Evolutionary conservation across 441 rosid genomes (phyloP), one percentile per base, ranked within the genome.

Genomic region (Erodium chrysanthum): DNA sequence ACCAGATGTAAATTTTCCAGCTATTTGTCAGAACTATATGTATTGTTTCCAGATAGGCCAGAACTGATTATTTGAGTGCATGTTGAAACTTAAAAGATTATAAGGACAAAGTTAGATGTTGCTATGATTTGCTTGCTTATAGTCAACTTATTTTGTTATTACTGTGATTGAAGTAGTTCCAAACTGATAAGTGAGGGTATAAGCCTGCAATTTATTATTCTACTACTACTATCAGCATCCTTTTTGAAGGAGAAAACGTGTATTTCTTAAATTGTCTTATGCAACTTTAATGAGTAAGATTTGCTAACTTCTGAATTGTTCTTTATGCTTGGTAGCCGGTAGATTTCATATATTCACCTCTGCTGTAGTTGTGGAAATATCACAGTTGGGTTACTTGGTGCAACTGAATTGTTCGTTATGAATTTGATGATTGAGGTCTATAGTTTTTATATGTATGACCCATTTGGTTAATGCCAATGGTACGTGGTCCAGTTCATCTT

Each of bases 271-370:
- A 7, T 1, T 50, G 40, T 33, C 21, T 50, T 50, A 54, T 54
- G 7, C 61, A 54, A 54, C 61, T 54, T 54, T 20, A 54, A 54
- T 54, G 61, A 54, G 61, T 54, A 20, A 9, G 25, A 54, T 54
- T 54, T 54, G 61, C 61, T 54, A 18, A 54, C n/a, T 56, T 56
- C 27, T 56, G 62, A 21, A 21, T 22, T 56, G 29, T 56, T n/a
- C 62, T 56, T 22, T 56, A 20, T 56, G 62, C 62, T 56, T 50
- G 22, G 58, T n/a, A 22, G 58, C 21, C n/a, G 58, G 58, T 17
- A 20, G 18, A 52, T 52, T 52, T 52, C 59, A 52, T 15, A 52
- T 6, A 18, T 18, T 52, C 59, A 7, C 23, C 46, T 40, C 12
- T 40, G 46, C 46, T 40, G 14, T 9, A 40, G 7, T 52, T 7